These are phyloP conservation scores for Pythium phragmitis DNA, from an alignment of 352 stramenopile genomes.

Conservation along the genomic window DNA sequence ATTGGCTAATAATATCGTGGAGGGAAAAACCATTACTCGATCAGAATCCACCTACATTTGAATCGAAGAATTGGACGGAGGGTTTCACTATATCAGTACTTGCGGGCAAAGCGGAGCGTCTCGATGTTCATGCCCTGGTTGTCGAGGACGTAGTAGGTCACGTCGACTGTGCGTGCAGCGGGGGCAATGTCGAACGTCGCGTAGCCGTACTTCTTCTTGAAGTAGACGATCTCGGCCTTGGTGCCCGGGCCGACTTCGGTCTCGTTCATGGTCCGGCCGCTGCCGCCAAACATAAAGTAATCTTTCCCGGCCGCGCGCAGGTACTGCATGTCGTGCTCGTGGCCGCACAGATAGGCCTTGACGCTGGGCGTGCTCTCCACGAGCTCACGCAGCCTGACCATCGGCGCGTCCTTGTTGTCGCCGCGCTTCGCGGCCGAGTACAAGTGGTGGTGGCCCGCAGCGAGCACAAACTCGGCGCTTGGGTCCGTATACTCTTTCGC, in stretches of 20 bases:
- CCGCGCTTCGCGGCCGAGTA: slow-evolving; percentile 32
- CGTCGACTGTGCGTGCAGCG: slow-evolving; percentile 24
- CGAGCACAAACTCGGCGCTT: slow-evolving; percentile 28
- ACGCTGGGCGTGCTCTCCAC: slow-evolving; percentile 30
- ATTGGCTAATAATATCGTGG: not conserved
- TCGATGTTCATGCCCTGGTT: slow-evolving; percentile 34
- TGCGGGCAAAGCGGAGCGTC: slow-evolving; percentile 28
- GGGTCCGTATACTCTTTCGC: slow-evolving; percentile 27
- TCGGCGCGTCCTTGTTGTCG: slow-evolving; percentile 32
- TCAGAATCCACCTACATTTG: not conserved
- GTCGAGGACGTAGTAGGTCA: slow-evolving; percentile 41
- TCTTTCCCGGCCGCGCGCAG: slow-evolving; percentile 29
- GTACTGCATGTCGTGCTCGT: slow-evolving; percentile 49
- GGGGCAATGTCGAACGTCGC: slow-evolving; percentile 35
- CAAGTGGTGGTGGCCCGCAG: slow-evolving; percentile 36
- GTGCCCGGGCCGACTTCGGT: slow-evolving; percentile 29
- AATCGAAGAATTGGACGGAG: not conserved
- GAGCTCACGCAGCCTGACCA: slow-evolving; percentile 29
- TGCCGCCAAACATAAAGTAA: slow-evolving; percentile 42
- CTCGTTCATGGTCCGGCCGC: slow-evolving; percentile 34
- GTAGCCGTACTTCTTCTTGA: slow-evolving; percentile 38
- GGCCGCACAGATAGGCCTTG: slow-evolving; percentile 39
- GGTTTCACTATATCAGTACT: slow-evolving; percentile 18
- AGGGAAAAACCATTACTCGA: not conserved
- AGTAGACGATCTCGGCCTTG: slow-evolving; percentile 33